Base-by-base conservation (phyloP, 345 rosid species). In the Viola odorata region DNA sequence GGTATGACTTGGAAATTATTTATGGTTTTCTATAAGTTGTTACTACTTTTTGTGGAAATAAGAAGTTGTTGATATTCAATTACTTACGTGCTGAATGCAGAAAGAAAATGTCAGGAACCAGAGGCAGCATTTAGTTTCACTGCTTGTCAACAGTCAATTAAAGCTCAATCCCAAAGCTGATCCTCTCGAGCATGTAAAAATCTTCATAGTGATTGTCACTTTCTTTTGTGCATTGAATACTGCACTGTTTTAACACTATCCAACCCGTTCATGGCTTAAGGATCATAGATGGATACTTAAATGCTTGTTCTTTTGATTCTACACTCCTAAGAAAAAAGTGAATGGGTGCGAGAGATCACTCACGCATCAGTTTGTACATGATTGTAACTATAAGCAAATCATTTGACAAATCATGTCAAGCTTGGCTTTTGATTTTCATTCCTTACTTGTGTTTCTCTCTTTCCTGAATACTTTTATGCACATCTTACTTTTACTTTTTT, bases 101-200 rank as follows among this genome's bases (percentile, higher is more conserved):
- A 75, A 76, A 58, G 84, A 79, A 66, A 84, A 58, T 67, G 86
- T 84, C 45, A 63, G 79, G 6, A 84, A 84, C 74, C 89, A 84
- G 64, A 77, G 86, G 69, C 86, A 84, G 66, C 89, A 84, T 68
- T 76, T 81, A 80, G 79, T 81, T 58, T 61, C 75, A 61, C 69
- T 84, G 73, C 89, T 84, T 72, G 86, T 83, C 53, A 84, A 84
- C 67, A 80, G 75, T 63, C 84, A 81, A 62, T 73, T 84, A 41
- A 75, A 82, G 15, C 82, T 73, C 59, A 68, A 75, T 72, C 82
- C 85, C 11, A 81, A 73, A 75, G 68, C 80, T 50, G 84, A 79
- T 50, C 79, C 73, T 50, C 82, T 74, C 57, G 77, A 80, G 89
- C 36, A 14, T 60, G 45, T 8, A 14, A 5, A 8, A 23, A 17